phyloP scores from a whole-genome alignment of 805 yeast species.

The Wickerhamiella vanderwaltii region DNA sequence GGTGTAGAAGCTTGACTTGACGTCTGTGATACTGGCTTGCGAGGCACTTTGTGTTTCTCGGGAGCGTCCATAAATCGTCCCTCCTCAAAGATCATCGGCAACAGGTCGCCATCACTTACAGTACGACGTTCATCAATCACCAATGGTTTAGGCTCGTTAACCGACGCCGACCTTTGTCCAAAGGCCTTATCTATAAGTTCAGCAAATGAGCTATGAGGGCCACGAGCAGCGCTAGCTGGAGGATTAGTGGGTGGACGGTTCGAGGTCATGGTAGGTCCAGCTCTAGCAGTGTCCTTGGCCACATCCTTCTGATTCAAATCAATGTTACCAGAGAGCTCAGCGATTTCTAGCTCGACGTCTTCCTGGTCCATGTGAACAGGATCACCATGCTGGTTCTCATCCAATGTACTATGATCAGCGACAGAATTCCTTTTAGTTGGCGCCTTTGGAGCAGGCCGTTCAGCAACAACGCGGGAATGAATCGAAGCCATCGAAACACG shows the following conservation, averaged over 20 bases:
- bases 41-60: neutral
- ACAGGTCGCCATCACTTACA: constrained; percentile 17
- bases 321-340: neutral
- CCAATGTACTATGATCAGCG: neutral
- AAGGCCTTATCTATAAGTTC: constrained; percentile 25
- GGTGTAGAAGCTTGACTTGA: neutral
- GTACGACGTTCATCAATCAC: constrained; percentile 7
- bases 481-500: constrained; percentile 11
- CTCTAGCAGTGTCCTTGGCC: neutral
- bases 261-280: neutral
- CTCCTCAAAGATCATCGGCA: constrained; percentile 33
- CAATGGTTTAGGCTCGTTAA: constrained; percentile 9
- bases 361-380: neutral
- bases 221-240: neutral
- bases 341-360: neutral
- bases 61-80: neutral
- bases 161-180: constrained; percentile 5
- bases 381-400: neutral
- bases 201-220: constrained; percentile 19
- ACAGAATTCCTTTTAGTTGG: neutral
- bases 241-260: neutral
- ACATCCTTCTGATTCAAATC: neutral
- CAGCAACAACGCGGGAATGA: constrained; percentile 9
- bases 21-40: constrained; percentile 15
- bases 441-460: constrained; percentile 8